Conservation (phyloP, 805 yeast genomes). For the Saturnispora mendoncae region DNA sequence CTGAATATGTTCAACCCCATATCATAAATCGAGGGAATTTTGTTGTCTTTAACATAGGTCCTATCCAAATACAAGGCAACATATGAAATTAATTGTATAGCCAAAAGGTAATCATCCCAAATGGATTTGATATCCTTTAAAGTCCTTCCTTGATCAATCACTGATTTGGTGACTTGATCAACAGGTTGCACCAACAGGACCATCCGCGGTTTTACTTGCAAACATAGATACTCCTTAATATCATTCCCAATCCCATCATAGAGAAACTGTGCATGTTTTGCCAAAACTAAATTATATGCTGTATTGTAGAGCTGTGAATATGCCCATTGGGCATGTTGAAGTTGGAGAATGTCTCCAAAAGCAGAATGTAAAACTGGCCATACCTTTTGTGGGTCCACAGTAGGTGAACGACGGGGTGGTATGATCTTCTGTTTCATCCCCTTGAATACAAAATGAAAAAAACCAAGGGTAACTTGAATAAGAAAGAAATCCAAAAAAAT, state of each 20-base stretch:
- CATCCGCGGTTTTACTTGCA: conserved; percentile 19
- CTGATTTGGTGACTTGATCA: conserved; percentile 11
- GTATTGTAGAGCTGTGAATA: conserved; percentile 77
- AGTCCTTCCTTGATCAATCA: conserved; percentile 17
- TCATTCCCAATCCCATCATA: conserved; percentile 51
- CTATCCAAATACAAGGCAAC: conserved; percentile 81
- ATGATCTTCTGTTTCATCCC: conserved; percentile 37
- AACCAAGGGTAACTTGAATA: no score
- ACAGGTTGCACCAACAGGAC: conserved; percentile 6
- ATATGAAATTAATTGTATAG: conserved; percentile 74
- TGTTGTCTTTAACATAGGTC: conserved; percentile 65
- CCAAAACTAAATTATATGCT: conserved; percentile 66
- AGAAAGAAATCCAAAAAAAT: not conserved
- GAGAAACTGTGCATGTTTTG: conserved; percentile 56
- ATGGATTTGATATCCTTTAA: conserved; percentile 30
- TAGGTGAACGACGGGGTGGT: conserved; percentile 49
- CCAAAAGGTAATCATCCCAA: conserved; percentile 67
- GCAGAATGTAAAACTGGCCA: conserved; percentile 65
- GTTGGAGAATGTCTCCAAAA: conserved; percentile 58
- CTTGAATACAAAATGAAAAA: not conserved
- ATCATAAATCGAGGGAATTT: conserved; percentile 59
- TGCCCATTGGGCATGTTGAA: conserved; percentile 64
- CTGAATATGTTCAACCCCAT: conserved; percentile 63
- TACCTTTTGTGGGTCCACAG: conserved; percentile 48
- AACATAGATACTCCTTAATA: conserved; percentile 39